Evolutionary conservation across 176 grass and related monocot genomes (phyloP), one percentile per base, ranked within the genome.

Genomic region (Dendrocalamus sinicus): DNA sequence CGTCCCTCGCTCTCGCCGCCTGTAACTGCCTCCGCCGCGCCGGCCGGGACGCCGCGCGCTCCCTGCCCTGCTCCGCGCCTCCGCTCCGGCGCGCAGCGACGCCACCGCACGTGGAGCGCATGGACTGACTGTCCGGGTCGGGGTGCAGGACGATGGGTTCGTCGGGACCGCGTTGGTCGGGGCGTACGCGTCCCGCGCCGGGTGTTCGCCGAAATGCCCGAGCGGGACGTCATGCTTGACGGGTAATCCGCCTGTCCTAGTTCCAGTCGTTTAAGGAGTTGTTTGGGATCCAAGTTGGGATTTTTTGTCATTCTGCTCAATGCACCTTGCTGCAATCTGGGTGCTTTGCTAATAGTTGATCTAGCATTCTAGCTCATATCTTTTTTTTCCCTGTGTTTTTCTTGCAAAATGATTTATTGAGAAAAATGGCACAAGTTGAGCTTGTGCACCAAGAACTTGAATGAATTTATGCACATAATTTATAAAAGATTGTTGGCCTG

Each of bases 191-290:
- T 74, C 87, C 11, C n/a, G n/a, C 91, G 93, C 66, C 70, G 28
- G 52, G 74, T 93, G 80, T 98, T 95, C 51, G 91, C 92, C 37
- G 76, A 73, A 70, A 98, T 98, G 91, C 47, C 30, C 1, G 79
- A 67, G 9, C 68, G 88, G 81, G 95, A 98, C 51, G 91, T 95
- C 55, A 94, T 98, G 91, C 87, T 95, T 68, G 89, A 95, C 24
- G 50, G 93, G 91, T 98, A 94, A 79, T 15, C 37, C 17, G 5
- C 16, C 13, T 58, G 0, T 4, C 9, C 72, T 22, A 2, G 16
- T 12, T 40, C 17, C 4, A 3, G 41, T 83, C 24, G 20, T 58
- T 66, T 45, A 14, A 65, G 24, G 39, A 12, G 9, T 70, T 4
- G 28, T 50, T 35, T 19, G 63, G 54, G 13, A 24, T 73, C 75